Conservation (phyloP, 805 yeast genomes). For the Zygotorulaspora sp. region DNA sequence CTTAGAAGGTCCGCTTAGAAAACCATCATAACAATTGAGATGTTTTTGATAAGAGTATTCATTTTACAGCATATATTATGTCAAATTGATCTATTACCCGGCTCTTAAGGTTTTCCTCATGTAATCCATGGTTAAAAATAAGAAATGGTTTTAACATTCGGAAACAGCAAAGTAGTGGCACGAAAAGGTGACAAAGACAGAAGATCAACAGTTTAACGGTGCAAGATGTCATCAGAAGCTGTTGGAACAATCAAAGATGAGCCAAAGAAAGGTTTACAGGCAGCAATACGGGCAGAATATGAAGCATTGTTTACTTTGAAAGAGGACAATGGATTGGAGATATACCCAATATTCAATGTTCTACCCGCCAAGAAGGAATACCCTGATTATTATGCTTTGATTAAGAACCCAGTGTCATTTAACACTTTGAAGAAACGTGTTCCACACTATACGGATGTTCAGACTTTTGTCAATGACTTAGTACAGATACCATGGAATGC, state of each 20-base stretch:
- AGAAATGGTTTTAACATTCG: no score
- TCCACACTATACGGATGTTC: slow-evolving; percentile 55
- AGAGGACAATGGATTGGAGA: slow-evolving; percentile 29
- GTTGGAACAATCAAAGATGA: slow-evolving; percentile 6
- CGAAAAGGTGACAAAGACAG: no score
- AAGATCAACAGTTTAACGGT: neutral
- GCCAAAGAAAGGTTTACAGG: slow-evolving; percentile 6
- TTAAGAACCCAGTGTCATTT: slow-evolving; percentile 77
- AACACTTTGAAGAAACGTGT: slow-evolving; percentile 62
- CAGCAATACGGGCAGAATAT: slow-evolving; percentile 17
- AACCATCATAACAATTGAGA: no score
- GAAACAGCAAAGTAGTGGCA: no score
- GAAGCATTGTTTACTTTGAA: slow-evolving; percentile 25
- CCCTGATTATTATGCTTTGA: slow-evolving; percentile 75
- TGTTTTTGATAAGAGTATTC: no score
- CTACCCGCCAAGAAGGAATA: slow-evolving; percentile 64
- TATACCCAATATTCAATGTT: slow-evolving; percentile 31
- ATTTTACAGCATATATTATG: no score
- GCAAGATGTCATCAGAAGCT: neutral
- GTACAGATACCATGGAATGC: slow-evolving; percentile 92
- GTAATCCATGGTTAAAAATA: no score
- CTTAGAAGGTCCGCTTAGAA: no score
- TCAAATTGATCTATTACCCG: no score
- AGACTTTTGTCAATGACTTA: slow-evolving; percentile 68
- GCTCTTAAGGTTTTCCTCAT: no score